Percentiles rank a stretch among this genome's conserved stretches.
These are phyloP conservation scores for Talaromyces sp. DNA, from an alignment of 2,329 filamentous ascomycete species.

Conservation along the genomic window DNA sequence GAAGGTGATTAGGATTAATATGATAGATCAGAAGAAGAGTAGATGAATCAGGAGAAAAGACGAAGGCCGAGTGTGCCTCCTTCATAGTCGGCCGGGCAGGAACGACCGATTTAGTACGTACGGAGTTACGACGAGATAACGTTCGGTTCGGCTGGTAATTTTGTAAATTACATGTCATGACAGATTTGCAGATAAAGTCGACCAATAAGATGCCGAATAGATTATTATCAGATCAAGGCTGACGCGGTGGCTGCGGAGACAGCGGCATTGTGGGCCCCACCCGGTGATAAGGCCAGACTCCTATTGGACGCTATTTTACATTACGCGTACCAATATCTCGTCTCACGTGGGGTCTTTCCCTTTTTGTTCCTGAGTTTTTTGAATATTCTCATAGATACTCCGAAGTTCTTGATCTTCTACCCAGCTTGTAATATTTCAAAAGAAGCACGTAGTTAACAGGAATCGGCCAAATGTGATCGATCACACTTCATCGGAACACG, in stretches of 20 bases:
- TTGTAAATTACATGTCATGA: background rate
- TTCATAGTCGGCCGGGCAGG: background rate
- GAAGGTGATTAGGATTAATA: background rate
- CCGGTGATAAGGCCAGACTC: background rate
- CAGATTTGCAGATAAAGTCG: background rate
- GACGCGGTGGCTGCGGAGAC: background rate
- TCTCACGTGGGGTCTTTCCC: conserved; percentile 2
- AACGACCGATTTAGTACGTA: background rate
- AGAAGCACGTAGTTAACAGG: background rate
- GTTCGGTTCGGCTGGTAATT: background rate
- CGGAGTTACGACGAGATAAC: background rate
- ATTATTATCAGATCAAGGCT: background rate
- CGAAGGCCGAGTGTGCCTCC: background rate
- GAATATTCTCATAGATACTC: background rate
- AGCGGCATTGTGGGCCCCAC: background rate
- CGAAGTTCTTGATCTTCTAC: background rate
- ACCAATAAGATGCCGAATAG: background rate
- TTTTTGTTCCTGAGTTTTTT: background rate
- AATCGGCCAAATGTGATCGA: background rate
- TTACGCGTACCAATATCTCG: background rate
- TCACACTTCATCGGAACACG: background rate
- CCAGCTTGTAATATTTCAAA: background rate
- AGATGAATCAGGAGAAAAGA: background rate
- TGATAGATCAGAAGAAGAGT: background rate
- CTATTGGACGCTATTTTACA: background rate